Percentiles rank a stretch among this genome's conserved stretches.
Evolutionary conservation across 2,329 filamentous ascomycete genomes (phyloP).

Genomic region (Fusarium falciforme): DNA sequence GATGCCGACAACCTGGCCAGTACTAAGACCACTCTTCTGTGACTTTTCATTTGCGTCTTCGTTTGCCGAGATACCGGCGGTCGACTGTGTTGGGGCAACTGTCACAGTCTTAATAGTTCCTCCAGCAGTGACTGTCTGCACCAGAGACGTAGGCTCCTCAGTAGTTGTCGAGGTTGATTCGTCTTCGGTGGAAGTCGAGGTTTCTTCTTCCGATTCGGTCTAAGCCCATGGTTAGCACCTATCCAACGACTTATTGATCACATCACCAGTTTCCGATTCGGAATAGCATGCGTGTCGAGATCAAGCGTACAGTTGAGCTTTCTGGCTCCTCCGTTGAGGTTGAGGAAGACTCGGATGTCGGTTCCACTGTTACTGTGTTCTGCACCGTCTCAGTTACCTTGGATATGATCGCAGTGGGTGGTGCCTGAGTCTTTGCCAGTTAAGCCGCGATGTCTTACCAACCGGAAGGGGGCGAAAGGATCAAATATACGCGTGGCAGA

Average conservation of each 20-base stretch:
- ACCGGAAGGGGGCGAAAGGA: constrained; percentile 18
- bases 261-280: constrained; percentile 33
- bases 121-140: constrained; percentile 66
- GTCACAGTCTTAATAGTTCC: constrained; percentile 67
- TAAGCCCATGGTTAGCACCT: constrained; percentile 31
- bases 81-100: constrained; percentile 56
- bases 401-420: constrained; percentile 44
- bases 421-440: constrained; percentile 45
- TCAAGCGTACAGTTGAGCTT: constrained; percentile 54
- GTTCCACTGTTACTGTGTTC: constrained; percentile 44
- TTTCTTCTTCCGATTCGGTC: constrained; percentile 27
- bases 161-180: constrained; percentile 29
- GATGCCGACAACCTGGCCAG: constrained; percentile 64
- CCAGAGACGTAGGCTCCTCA: constrained; percentile 37
- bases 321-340: constrained; percentile 42
- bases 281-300: constrained; percentile 32
- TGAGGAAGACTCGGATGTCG: constrained; percentile 36
- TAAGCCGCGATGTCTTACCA: constrained; percentile 45
- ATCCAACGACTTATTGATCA: constrained; percentile 12
- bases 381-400: constrained; percentile 52
- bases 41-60: constrained; percentile 26
- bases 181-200: constrained; percentile 33
- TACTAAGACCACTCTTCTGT: constrained; percentile 50
- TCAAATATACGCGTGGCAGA: constrained; percentile 16
- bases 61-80: constrained; percentile 31